Evolutionary conservation across 768 basidiomycete species (phyloP), one percentile per base, ranked within the genome.

Genomic region (Rhodotorula kratochvilovae): DNA sequence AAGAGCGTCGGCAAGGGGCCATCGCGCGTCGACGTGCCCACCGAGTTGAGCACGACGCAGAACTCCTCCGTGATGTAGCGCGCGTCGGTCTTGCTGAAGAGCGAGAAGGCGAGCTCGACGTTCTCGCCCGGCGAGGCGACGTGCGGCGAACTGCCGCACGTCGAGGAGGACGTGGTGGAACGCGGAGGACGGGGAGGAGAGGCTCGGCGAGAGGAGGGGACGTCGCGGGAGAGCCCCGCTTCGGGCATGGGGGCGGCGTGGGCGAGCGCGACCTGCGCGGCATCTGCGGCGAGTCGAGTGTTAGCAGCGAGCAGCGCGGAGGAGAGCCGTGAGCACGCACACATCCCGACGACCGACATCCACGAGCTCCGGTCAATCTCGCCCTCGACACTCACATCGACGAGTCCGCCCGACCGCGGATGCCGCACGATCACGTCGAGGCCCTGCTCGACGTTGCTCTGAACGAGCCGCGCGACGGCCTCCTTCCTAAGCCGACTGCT

Each of bases 341-440:
- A 74, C 58, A 74, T 67, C 29, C 66, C 11, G 2, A 68, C 60
- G 23, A 58, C 55, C 8, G 58, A 53, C 8, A 68, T 60, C 69
- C 69, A 74, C 4, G 33, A 57, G 27, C 42, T 36, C 33, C 33
- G 45, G 8, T 61, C 63, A 23, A 60, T 31, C 36, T 64, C 55
- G 5, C 58, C 66, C 25, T 62, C 73, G 3, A 63, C 45, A 2
- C 50, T 55, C 2, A 58, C 50, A 15, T 95, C 92, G n/a, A 92
- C 89, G 33, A 98, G 84, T 8, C 87, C 89, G 39, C 95, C 95
- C 85, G 90, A 91, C 4, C 86, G 87, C 39, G 94, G 90, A 82
- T 97, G 92, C 31, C 95, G 86, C n/a, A 98, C 94, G 76, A 98
- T 93, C 71, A 98, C 87, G 77, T 97, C 95, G 58, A 97, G 81